Evolutionary conservation across 768 basidiomycete species (phyloP), one percentile per base, ranked within the genome.

Genomic region (Mycena kentingensis): DNA sequence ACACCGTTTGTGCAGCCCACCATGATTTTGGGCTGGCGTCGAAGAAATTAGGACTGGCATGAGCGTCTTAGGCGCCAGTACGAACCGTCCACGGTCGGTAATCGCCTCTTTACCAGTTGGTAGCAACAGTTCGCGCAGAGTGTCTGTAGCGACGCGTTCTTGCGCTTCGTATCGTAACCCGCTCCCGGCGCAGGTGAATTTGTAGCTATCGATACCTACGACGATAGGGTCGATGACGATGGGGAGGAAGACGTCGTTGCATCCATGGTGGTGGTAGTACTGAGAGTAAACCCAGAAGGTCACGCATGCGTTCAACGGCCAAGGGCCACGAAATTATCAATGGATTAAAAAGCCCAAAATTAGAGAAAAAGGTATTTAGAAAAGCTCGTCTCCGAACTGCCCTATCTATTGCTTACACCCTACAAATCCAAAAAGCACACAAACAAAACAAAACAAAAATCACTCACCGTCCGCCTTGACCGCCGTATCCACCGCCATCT

Each of bases 1-100:
- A 58, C 21, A 58, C 45, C 5, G 57, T 49, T 49, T 58, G 57
- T n/a, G 52, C 57, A 3, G 52, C 52, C 57, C 57, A 58, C 57
- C 52, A 58, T 2, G 57, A 38, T 31, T 58, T 58, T 21, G 52
- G 37, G 22, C 57, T 58, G 31, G 32, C 19, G 11, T 28, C 1
- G 15, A 25, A 31, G 13, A 26, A n/a, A 15, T 13, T n/a, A 46
- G 21, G 16, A 1, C n/a, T n/a, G n/a, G n/a, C n/a, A n/a, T n/a
- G 3, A 24, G 29, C 19, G 8, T 11, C 4, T 29, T 11, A 35
- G 37, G 26, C 31, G 15, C 8, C 15, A 5, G 19, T 8, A 45
- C 32, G 12, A 21, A 58, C 57, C 52, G 50, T 36, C 54, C 57
- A 39, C 57, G 45, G 32, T 58, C 57, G 2, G 57, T 27, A 18